Base-by-base conservation (phyloP, 306 rosid genomes). In the Hylodesmum podocarpum region DNA sequence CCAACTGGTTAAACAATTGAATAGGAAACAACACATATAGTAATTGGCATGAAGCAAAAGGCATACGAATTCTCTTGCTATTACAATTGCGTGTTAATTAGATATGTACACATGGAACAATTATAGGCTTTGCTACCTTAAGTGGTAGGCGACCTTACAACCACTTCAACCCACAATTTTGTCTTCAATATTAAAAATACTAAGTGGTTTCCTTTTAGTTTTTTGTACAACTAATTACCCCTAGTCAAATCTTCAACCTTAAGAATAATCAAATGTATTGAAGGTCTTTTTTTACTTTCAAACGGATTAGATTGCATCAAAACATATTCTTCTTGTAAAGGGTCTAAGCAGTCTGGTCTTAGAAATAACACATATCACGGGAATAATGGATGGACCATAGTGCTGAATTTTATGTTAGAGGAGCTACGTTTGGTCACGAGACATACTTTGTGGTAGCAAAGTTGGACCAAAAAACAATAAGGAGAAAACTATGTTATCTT, bases 241-340 rank as follows among this genome's bases (percentile, higher is more conserved):
- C 50, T 14, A 2, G 21, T 74, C 47, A 79, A 79, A 66, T 67
- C 84, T 85, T 83, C 72, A 84, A 61, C 67, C 51, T 67, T 59
- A 61, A 84, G 82, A 72, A 82, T 54, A 31, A 33, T 76, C 59
- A 57, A 57, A 57, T 21, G 0, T 4, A 3, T 10, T 36, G 36
- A n/a, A 55, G 22, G 43, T 22, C 51, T 73, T 73, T 44, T 75
- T 62, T 47, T 64, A 73, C 63, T 55, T 72, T 39, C 79, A 47
- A 72, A 55, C 33, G 14, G 33, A 37, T 64, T 5, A 31, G 59
- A 77, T 83, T 49, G 59, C 46, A 54, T 31, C 39, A 47, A 67
- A 76, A 13, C 73, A 61, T 10, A 44, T 79, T 5, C 36, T 76
- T 82, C 47, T 75, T 24, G 84, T 25, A 1, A 15, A 14, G 47